phyloP scores from a whole-genome alignment of 441 rosid species.

The Erodium chrysanthum region DNA sequence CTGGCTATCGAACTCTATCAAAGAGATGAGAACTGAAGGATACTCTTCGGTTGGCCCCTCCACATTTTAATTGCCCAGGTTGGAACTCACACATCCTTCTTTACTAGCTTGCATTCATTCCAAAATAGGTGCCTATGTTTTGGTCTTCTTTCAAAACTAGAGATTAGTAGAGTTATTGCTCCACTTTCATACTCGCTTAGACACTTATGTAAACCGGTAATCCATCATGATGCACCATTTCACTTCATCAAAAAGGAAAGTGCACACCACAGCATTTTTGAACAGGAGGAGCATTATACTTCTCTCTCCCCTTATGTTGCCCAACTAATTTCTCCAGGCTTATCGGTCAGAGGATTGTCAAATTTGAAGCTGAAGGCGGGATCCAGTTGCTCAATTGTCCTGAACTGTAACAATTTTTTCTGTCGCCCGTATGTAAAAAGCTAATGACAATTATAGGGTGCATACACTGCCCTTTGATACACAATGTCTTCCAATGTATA shows the following conservation, averaged over 20 bases:
- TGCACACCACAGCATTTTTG: no score
- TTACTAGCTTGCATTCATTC: background rate
- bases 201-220: no score
- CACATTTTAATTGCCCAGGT: constrained; percentile 47
- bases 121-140: no score
- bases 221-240: no score
- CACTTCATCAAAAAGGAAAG: no score
- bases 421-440: background rate
- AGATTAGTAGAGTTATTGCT: no score
- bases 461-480: background rate
- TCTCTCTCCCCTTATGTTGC: background rate
- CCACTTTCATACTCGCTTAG: no score
- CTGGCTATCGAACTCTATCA: constrained; percentile 73
- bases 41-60: constrained; percentile 73
- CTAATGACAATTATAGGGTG: background rate
- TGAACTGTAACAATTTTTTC: background rate
- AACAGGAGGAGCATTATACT: no score
- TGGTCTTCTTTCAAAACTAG: no score
- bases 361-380: background rate
- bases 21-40: constrained; percentile 90
- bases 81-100: background rate
- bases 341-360: background rate
- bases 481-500: background rate
- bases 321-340: background rate
- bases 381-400: background rate